Base-by-base conservation (phyloP, 805 yeast species). In the Myxozyma sirexii region DNA sequence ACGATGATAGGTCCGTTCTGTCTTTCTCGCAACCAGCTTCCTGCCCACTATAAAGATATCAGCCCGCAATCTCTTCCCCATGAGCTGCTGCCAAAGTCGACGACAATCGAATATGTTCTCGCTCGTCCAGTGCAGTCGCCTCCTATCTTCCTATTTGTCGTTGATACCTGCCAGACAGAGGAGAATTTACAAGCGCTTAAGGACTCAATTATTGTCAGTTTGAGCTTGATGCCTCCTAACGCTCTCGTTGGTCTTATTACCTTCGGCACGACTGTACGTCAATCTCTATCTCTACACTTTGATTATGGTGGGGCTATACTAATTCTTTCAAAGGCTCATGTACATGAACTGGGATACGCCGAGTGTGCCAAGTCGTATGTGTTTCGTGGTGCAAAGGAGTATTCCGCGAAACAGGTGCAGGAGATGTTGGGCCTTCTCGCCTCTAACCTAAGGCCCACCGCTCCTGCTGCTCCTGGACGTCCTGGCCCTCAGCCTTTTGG, bases 301-400 rank as follows among this genome's bases (percentile, higher is more conserved):
- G 46, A 23, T 8, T 17, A 27, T 19, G 27, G 37, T 46, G 8
- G 10, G 21, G 21, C 21, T 29, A 21, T 24, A 37, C 15, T 27
- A 17, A n/a, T 24, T 8, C 19, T n/a, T 3, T 12, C 12, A 23
- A 39, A 60, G 64, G 92, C 91, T 49, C 92, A 89, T 70, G 87
- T 93, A 52, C 96, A 92, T 75, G 97, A 91, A 74, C 77, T 91
- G 60, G 84, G 86, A 15, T 84, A 82, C 69, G 82, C 83, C 50
- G 80, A 82, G 23, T 83, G 90, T 72, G 83, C 82, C 68, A 88
- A 87, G 74, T 84, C 88, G 60, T 88, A 83, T 71, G 88, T 90
- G 24, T 93, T 92, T 76, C 84, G 96, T 69, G 97, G 97, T 60
- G 88, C 86, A 71, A 87, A 89, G 72, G 97, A 91, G 66, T 88